Evolutionary conservation across 768 basidiomycete genomes (phyloP).

Genomic region (Asterophora lycoperdoides): DNA sequence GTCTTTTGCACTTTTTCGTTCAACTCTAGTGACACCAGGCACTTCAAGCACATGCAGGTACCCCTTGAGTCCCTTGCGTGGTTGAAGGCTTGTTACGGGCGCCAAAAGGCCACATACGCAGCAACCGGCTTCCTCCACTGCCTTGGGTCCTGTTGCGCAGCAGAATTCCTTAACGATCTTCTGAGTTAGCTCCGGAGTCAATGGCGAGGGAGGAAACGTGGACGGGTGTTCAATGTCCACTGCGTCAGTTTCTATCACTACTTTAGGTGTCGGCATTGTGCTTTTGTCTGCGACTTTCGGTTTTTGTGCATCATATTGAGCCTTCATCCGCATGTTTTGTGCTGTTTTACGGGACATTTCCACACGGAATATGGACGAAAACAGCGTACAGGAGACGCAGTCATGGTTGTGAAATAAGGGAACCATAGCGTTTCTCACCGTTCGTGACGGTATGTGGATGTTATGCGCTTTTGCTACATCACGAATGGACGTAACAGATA

Average conservation of each 20-base stretch:
- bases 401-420: no score
- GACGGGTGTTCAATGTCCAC: no score
- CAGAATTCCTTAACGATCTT: slow-evolving; percentile 3
- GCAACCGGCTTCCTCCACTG: slow-evolving; percentile 20
- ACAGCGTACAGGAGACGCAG: no score
- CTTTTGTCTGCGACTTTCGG: no score
- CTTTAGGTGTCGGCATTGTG: background rate
- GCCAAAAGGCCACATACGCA: slow-evolving; percentile 20
- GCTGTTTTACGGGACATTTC: no score
- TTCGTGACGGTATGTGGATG: background rate
- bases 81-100: background rate
- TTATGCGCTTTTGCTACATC: background rate
- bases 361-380: no score
- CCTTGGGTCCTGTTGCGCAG: slow-evolving; percentile 5
- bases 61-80: slow-evolving; percentile 2
- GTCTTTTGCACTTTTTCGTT: background rate
- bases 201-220: background rate
- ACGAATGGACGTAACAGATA: background rate
- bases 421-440: no score
- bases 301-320: no score
- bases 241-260: background rate
- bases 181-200: background rate
- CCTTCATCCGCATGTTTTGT: no score
- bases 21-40: no score
- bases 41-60: slow-evolving; percentile 2